Conservation (phyloP, 345 rosid genomes). For the Aurinia saxatilis region DNA sequence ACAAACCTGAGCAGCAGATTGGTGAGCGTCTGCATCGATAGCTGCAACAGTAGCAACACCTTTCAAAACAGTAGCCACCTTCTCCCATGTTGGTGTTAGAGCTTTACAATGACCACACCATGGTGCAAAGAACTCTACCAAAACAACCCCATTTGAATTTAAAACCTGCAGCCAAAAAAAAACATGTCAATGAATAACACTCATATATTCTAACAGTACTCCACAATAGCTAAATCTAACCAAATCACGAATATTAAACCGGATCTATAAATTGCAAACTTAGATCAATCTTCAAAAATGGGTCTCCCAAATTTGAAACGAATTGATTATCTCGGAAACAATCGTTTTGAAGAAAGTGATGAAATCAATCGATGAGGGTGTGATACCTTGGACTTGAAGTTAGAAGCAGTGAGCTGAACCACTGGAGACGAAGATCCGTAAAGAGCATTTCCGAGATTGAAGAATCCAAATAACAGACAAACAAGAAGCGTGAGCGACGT, state of each 20-base stretch:
- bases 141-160: conserved; percentile 75
- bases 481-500: conserved; percentile 25
- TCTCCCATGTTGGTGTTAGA: conserved; percentile 94
- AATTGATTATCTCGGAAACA: background rate
- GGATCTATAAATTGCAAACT: conserved; percentile 7
- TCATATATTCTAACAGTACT: too few relatives aligned
- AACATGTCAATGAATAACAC: background rate
- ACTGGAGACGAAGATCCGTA: conserved; percentile 98
- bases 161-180: conserved; percentile 45
- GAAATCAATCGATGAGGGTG: conserved; percentile 10
- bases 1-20: conserved; percentile 88
- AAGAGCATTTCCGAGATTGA: conserved; percentile 42
- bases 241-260: background rate
- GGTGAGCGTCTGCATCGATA: conserved; percentile 91
- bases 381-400: conserved; percentile 90
- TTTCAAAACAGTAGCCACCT: conserved; percentile 70
- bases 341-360: background rate
- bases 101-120: conserved; percentile 99
- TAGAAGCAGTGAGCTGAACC: conserved; percentile 88
- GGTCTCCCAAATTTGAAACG: background rate
- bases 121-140: conserved; percentile 98
- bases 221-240: too few relatives aligned
- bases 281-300: conserved; percentile 7
- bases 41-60: conserved; percentile 97
- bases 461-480: conserved; percentile 15